Base-by-base conservation (phyloP, 208 protist species). In the Leishmania tropica region DNA sequence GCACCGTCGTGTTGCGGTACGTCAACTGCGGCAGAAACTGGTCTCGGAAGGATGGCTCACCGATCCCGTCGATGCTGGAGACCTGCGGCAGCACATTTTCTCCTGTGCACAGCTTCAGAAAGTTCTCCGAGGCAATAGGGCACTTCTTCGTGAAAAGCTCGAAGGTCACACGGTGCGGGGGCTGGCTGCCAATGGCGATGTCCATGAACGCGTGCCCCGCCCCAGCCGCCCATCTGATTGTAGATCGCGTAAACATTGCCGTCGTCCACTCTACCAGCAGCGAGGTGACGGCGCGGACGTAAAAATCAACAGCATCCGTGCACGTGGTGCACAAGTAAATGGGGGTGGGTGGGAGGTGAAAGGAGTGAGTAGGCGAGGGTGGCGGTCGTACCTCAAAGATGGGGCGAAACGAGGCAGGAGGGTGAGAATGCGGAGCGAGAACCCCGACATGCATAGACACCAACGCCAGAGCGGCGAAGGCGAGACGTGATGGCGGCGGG, bases 1-100 rank as follows among this genome's bases (percentile, higher is more conserved):
- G 98, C 76, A 99, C 97, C 15, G 85, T 89, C 17, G 91, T 96
- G 67, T 87, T 83, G 70, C 91, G 90, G 93, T 99, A 99, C 68
- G 92, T 91, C 65, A 99, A 92, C 79, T 96, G 91, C 6, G 93
- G 93, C 37, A 96, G 83, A 75, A 95, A 95, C 79, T 95, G 92
- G 70, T 96, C 92, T 15, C 81, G 83, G 83, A 96, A 97, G 24
- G 89, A 86, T 19, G 92, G 90, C 74, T 95, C 88, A 40, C 65
- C 87, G n/a, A 96, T 79, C 0, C 90, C 92, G 1, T 93, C 89
- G 1, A 86, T 83, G 65, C 85, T 94, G 40, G 90, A 81, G 28
- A 94, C 86, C 47, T 67, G 80, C 28, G 90, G 90, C 53, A 96
- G 80, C n/a, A 94, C 91, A 58, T 93, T 93, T 56, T 97, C 92